Base-by-base conservation (phyloP, 257 asterid species). In the Galeopsis tetrahit region DNA sequence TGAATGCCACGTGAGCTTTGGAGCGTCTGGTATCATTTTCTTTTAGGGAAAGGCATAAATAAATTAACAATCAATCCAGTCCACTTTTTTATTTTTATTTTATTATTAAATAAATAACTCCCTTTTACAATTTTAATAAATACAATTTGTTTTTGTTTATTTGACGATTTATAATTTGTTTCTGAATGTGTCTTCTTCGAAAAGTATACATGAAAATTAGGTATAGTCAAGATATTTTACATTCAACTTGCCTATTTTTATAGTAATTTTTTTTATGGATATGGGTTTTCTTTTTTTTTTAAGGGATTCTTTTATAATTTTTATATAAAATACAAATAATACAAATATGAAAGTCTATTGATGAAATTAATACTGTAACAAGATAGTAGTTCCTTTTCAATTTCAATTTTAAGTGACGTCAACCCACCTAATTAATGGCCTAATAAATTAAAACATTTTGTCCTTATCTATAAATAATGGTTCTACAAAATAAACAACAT, bases 11-110 rank as follows among this genome's bases (percentile, higher is more conserved):
- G 70, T 4, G 0, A 2, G 0, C 3, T 3, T 9, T 9, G 9
- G 75, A 1, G 80, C 80, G 80, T 79, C 56, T 49, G 55, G 33
- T 2, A 11, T 70, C 59, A 8, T 43, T 63, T 68, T 56, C 53
- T 51, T 77, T 61, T 49, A 55, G 9, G 35, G 17, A 60, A 66
- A 46, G 48, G 58, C 67, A 58, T 63, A 46, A 46, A 65, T 67
- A 71, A 49, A 66, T 28, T 51, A 71, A 59, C 78, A 66, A 40
- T 62, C 64, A 70, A 63, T 17, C 69, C 77, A 56, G 53, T 64
- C 80, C 73, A 62, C 31, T 52, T 69, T 66, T 56, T 63, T 73
- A 4, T n/a, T 14, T 4, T 49, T 49, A 28, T 64, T 73, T 36
- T 17, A 21, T 21, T 21, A 21, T 21, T 21, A 35, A 3, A 58